These are phyloP conservation scores for Saccharomycopsis sp. DNA, from an alignment of 805 yeast genomes.

Conservation along the genomic window DNA sequence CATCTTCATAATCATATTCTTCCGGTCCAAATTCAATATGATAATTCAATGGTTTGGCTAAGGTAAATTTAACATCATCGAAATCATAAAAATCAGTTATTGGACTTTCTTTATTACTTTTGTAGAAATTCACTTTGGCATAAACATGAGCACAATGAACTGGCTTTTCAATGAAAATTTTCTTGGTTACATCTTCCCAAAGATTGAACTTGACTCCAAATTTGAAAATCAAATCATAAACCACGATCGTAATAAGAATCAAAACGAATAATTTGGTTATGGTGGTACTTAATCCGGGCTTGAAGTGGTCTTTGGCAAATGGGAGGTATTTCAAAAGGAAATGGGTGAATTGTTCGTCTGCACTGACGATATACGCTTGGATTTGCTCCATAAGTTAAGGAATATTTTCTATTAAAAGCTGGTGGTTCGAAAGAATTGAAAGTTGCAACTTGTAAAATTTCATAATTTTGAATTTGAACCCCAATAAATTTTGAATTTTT, in stretches of 20 bases:
- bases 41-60: constrained; percentile 36
- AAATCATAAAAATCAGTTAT: neutral
- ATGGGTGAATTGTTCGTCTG: too few relatives aligned
- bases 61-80: neutral
- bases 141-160: constrained; percentile 72
- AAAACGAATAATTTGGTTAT: constrained; percentile 21
- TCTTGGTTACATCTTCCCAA: constrained; percentile 46
- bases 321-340: constrained; percentile 8
- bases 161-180: constrained; percentile 60
- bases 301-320: constrained; percentile 15
- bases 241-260: constrained; percentile 19
- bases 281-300: neutral
- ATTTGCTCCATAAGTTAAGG: too few relatives aligned
- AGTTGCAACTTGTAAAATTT: too few relatives aligned
- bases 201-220: constrained; percentile 31
- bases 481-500: too few relatives aligned
- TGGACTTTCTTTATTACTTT: neutral
- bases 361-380: too few relatives aligned
- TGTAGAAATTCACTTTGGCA: constrained; percentile 36
- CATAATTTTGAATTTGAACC: too few relatives aligned
- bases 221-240: constrained; percentile 33
- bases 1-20: constrained; percentile 52
- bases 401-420: too few relatives aligned
- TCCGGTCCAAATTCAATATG: constrained; percentile 77
- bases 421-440: too few relatives aligned